Base-by-base conservation (phyloP, 2,329 filamentous ascomycete species). In the Alternaria sp. region DNA sequence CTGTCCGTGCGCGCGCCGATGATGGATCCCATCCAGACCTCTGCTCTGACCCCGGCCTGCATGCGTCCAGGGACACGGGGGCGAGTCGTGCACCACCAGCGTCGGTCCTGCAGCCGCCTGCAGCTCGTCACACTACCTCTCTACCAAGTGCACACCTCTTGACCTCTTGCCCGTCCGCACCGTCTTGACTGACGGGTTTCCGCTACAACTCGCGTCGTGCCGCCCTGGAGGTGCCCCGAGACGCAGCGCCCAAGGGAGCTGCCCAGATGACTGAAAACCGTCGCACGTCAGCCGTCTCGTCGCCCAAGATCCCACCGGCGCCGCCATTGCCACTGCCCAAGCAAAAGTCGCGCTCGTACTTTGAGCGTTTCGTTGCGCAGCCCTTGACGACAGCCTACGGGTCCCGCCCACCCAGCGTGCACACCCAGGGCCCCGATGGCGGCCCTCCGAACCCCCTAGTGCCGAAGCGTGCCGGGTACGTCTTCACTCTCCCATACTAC, bases 331-430 rank as follows among this genome's bases (percentile, higher is more conserved):
- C 76, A 45, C 75, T 73, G 14, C 70, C 72, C 49, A 77, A 72
- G 63, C 63, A 63, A 61, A 60, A 59, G 62, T 55, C 58, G 41
- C 68, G 68, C 58, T 77, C 75, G 46, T 79, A 78, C 66, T 77
- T 80, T 69, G 82, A 83, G 65, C 80, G 83, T 65, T 81, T 86
- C 63, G 82, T 86, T 56, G 82, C 82, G 48, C 83, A 85, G 70
- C 82, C 83, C 21, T 83, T 85, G 71, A 70, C 72, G 40, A 71
- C 71, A 3, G 80, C 82, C 56, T 83, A 83, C 55, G 82, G 79
- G 65, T 84, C 83, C 61, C 79, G 83, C 45, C 83, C 83, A 33
- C 80, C 84, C 41, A 85, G 82, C 71, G 80, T 82, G 58, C 81
- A 83, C 68, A 77, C 78, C 51, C 73, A 71, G 67, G 77, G 77